These are phyloP conservation scores for Ceriops decandra DNA, from an alignment of 345 rosid genomes.

Conservation along the genomic window DNA sequence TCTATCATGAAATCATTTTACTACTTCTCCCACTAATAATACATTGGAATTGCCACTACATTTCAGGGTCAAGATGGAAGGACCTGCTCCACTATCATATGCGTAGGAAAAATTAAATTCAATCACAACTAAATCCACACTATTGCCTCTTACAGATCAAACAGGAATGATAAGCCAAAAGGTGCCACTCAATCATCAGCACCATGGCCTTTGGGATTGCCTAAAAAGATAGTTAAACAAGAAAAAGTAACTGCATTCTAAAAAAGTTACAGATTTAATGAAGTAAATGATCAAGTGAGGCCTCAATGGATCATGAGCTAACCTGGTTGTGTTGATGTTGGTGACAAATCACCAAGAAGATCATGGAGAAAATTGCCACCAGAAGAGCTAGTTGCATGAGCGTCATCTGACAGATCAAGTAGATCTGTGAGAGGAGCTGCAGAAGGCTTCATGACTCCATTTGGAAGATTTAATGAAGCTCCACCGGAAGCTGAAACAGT, in stretches of 20 bases:
- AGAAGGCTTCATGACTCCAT: conserved; percentile 73
- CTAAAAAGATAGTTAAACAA: too few relatives aligned
- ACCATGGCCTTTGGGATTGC: too few relatives aligned
- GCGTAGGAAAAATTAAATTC: too few relatives aligned
- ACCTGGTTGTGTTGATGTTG: conserved; percentile 61
- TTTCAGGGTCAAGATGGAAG: too few relatives aligned
- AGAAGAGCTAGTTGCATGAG: conserved; percentile 66
- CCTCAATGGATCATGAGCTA: conserved; percentile 25
- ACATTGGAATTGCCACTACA: too few relatives aligned
- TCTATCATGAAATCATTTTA: too few relatives aligned
- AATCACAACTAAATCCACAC: too few relatives aligned
- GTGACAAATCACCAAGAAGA: conserved; percentile 79
- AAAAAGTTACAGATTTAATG: not conserved
- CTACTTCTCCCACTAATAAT: too few relatives aligned
- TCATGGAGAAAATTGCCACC: conserved; percentile 86
- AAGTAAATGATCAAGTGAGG: conserved; percentile 6
- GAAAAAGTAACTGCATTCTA: not conserved
- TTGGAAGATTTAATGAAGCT: conserved; percentile 70
- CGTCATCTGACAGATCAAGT: conserved; percentile 85
- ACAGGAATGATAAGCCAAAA: too few relatives aligned
- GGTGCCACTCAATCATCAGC: too few relatives aligned
- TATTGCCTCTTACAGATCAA: too few relatives aligned
- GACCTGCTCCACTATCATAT: too few relatives aligned
- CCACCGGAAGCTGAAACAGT: conserved; percentile 58
- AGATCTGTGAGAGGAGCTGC: conserved; percentile 81